phyloP scores from a whole-genome alignment of 2,329 filamentous ascomycete species.

The Fusarium domesticum region DNA sequence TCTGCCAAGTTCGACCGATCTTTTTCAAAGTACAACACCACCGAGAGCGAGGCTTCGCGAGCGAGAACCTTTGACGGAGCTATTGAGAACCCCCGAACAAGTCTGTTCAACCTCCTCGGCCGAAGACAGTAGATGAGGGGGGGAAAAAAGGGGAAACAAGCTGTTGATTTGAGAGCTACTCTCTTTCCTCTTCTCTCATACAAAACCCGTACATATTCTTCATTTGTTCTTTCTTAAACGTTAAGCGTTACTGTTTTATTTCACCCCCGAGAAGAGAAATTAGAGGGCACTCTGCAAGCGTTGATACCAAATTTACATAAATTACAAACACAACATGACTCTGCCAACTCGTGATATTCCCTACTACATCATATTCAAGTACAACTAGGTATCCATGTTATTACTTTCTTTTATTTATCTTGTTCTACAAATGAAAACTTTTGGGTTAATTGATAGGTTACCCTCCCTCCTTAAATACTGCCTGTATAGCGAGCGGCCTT shows the following conservation, averaged over 20 bases:
- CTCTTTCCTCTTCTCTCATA: not conserved
- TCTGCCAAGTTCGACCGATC: slow-evolving; percentile 38
- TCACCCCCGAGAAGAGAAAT: slow-evolving; percentile 3
- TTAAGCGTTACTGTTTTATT: slow-evolving; percentile 20
- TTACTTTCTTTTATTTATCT: slow-evolving; percentile 14
- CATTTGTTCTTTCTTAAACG: slow-evolving; percentile 4
- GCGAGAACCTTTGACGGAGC: slow-evolving; percentile 33
- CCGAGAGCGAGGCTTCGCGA: slow-evolving; percentile 36
- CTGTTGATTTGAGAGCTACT: not conserved
- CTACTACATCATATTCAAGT: too few relatives aligned
- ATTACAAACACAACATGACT: slow-evolving; percentile 13
- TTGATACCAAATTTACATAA: slow-evolving; percentile 16
- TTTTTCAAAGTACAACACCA: slow-evolving; percentile 39
- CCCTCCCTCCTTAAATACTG: slow-evolving; percentile 11
- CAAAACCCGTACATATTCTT: slow-evolving; percentile 1
- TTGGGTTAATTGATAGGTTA: slow-evolving; percentile 2
- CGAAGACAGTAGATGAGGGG: slow-evolving; percentile 26
- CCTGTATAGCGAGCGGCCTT: not conserved
- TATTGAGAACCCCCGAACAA: slow-evolving; percentile 34
- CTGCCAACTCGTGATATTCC: too few relatives aligned
- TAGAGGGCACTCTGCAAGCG: slow-evolving; percentile 3
- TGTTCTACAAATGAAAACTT: slow-evolving; percentile 22
- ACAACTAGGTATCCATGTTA: too few relatives aligned
- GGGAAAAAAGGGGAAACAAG: not conserved
- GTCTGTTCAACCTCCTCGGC: slow-evolving; percentile 35